Evolutionary conservation across 2,329 filamentous ascomycete species (phyloP), one percentile per base, ranked within the genome.

Genomic region (Colletotrichum sp.): DNA sequence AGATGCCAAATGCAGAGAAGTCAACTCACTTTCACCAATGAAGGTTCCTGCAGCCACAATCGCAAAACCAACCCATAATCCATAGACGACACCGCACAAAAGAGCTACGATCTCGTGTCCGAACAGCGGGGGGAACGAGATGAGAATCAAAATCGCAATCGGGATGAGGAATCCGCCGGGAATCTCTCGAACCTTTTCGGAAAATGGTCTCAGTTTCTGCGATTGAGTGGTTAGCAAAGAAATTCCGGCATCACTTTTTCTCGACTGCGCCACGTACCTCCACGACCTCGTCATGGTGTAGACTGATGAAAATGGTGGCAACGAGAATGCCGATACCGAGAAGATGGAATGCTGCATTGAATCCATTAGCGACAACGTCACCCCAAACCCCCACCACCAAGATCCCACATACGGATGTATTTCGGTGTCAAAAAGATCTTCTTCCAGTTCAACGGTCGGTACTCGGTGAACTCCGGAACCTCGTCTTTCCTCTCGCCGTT

Each of bases 101-200:
- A 87, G 78, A n/a, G 82, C 85, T 59, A 87, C 78, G 55, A 87
- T 79, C 72, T 87, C 85, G 73, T 87, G 85, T 18, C 85, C 85
- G 68, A 87, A 87, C 15, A 87, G 79, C 2, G 85, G 85, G 6
- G 85, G 85, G 68, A 87, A 86, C 5, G 85, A 86, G 49, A 87
- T 84, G 44, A 83, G 59, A 63, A 87, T 80, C 32, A 87, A 78
- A 24, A 87, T 82, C 32, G 80, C 80, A 52, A 87, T 83, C 8
- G 85, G 85, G 59, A 87, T 86, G 8, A 87, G 57, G 79, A 83
- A 87, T 8, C 85, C 85, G 15, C 81, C 85, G 3, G 84, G 84
- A 3, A 85, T 77, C 18, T 84, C 82, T 36, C 84, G 81, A 15
- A 86, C 83, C 71, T 84, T 84, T 66, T 84, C 80, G 8, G 85